These are phyloP conservation scores for Aspergillus costaricaensis DNA, from an alignment of 2,329 filamentous ascomycete genomes.

Conservation along the genomic window DNA sequence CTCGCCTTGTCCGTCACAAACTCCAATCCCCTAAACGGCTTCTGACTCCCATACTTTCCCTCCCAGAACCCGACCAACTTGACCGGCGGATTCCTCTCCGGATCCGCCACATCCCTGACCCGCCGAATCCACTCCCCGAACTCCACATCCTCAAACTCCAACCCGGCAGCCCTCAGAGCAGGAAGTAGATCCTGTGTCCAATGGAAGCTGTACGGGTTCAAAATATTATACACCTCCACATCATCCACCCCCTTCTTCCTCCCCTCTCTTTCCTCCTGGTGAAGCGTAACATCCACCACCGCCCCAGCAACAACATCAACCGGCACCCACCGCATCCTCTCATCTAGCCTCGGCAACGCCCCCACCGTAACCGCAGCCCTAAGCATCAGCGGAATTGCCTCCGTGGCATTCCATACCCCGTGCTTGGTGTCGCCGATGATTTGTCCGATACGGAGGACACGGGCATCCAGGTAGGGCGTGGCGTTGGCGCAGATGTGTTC, in stretches of 20 bases:
- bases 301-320: conserved; percentile 46
- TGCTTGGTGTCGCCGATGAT: conserved; percentile 34
- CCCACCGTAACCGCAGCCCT: conserved; percentile 49
- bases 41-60: conserved; percentile 50
- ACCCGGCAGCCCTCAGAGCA: conserved; percentile 50
- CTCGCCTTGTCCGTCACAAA: conserved; percentile 26
- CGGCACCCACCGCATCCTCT: conserved; percentile 48
- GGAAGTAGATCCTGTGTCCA: conserved; percentile 59
- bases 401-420: conserved; percentile 28
- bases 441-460: conserved; percentile 39
- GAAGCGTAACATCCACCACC: conserved; percentile 32
- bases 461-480: conserved; percentile 17
- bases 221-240: conserved; percentile 52
- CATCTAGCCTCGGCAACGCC: conserved; percentile 49
- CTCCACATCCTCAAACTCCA: conserved; percentile 32
- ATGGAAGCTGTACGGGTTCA: conserved; percentile 52
- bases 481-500: conserved; percentile 35
- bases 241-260: too few species aligned
- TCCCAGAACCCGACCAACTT: conserved; percentile 58
- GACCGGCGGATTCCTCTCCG: conserved; percentile 52
- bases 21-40: conserved; percentile 9
- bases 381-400: conserved; percentile 56
- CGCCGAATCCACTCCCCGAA: conserved; percentile 34
- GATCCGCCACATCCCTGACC: conserved; percentile 51
- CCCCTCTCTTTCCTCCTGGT: conserved; percentile 14